A percentile compares a stretch with the other conserved stretches of the same genome.
Evolutionary conservation across 2,329 filamentous ascomycete genomes (phyloP).

Genomic region (Macrophomina pseudophaseolina): DNA sequence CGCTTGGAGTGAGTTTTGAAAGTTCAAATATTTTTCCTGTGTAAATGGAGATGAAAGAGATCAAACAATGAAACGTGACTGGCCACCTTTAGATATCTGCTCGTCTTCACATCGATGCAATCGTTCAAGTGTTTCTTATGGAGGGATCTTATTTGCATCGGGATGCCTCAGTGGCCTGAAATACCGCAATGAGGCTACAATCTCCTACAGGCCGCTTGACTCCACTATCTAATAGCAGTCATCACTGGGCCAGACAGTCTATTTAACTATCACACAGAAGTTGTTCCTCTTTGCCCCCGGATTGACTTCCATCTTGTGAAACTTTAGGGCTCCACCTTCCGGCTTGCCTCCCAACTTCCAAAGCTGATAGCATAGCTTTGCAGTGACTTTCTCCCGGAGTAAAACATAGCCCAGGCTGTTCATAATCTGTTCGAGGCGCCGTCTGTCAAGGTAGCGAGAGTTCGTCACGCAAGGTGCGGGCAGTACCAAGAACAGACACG

Average conservation of each 20-base stretch:
- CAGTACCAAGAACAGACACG: slow-evolving; percentile 84
- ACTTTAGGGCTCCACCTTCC: slow-evolving; percentile 44
- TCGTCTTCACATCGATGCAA: too few relatives aligned
- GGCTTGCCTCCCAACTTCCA: slow-evolving; percentile 63
- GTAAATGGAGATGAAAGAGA: neutral
- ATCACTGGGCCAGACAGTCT: slow-evolving; percentile 14
- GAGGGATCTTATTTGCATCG: too few relatives aligned
- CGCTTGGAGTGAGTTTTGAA: neutral
- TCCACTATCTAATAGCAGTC: too few relatives aligned
- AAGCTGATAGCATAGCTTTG: slow-evolving; percentile 88
- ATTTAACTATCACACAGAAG: slow-evolving; percentile 75
- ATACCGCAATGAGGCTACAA: too few relatives aligned
- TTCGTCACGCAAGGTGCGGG: slow-evolving; percentile 88
- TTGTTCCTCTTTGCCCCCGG: slow-evolving; percentile 83
- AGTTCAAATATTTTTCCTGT: neutral
- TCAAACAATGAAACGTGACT: neutral
- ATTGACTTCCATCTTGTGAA: slow-evolving; percentile 77
- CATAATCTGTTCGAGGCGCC: slow-evolving; percentile 75
- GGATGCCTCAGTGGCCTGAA: too few relatives aligned
- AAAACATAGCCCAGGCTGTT: slow-evolving; percentile 72
- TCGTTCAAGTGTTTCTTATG: too few relatives aligned
- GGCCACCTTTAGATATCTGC: too few relatives aligned
- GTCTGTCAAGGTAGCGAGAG: slow-evolving; percentile 83
- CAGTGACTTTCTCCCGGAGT: slow-evolving; percentile 71
- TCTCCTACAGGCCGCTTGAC: too few relatives aligned